Base-by-base conservation (phyloP, 202 grass and related monocot species). In the Digitaria exilis region DNA sequence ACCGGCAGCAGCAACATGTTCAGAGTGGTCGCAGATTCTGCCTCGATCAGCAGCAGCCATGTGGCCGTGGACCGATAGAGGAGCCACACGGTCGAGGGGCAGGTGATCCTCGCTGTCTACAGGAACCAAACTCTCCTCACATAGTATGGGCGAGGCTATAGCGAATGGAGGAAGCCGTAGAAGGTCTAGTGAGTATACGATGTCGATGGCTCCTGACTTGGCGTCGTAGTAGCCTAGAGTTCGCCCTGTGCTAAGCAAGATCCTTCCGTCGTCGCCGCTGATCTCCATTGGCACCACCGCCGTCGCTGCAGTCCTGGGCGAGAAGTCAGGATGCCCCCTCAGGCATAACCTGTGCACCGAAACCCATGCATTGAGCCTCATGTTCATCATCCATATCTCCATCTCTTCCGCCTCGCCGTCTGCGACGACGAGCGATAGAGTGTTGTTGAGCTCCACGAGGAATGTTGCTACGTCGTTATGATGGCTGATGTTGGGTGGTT, bases 231-330 rank as follows among this genome's bases (percentile, higher is more conserved):
- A 77, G 18, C 82, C 71, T 52, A 84, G 17, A 19, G 72, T 19
- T 14, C 82, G 71, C 7, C 73, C 82, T 18, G 82, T 77, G 82
- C 56, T 77, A 25, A 84, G 73, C 29, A 84, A 25, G 50, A 84
- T 84, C 71, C 50, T 77, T 14, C 37, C 49, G 5, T 48, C 15
- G 2, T 30, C 3, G 4, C 18, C 0, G 4, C 14, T 30, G 11
- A 59, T 6, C 11, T 68, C 73, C 0, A 84, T 2, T 30, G 82
- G 82, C 63, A 84, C 26, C 35, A 77, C 82, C 35, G 76, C 26
- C 35, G 69, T 72, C 35, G 76, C 26, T 39, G 3, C 16, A 2
- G 3, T 48, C 49, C 5, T 59, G 12, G 30, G 82, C 11, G 72
- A 84, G 43, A 76, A 69, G 25, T 45, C 24, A 0, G 35, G 72